Percentiles rank a stretch among this genome's conserved stretches.
phyloP scores from a whole-genome alignment of 306 rosid species.

The Sesbania bispinosa region DNA sequence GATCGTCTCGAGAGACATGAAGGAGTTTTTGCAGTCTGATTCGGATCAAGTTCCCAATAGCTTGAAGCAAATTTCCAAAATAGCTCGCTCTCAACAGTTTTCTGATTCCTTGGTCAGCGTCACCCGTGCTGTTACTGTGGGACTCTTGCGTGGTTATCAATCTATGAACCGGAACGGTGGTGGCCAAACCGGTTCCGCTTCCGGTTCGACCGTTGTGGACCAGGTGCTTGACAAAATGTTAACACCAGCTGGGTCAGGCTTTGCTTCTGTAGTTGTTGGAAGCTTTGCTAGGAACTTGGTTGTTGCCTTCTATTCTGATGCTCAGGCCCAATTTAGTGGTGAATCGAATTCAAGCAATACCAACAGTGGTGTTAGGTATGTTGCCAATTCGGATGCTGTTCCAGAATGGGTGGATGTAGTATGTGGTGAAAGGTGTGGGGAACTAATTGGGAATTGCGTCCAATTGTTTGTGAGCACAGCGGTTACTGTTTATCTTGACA shows the following conservation, averaged over 20 bases:
- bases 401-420: slow-evolving; percentile 52
- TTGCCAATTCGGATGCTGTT: slow-evolving; percentile 20
- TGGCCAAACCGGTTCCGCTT: slow-evolving; percentile 1
- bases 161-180: slow-evolving; percentile 1
- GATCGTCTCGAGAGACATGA: slow-evolving; percentile 58
- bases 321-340: slow-evolving; percentile 19
- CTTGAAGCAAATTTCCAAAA: slow-evolving; percentile 66
- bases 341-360: slow-evolving; percentile 28
- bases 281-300: slow-evolving; percentile 80
- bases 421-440: slow-evolving; percentile 46
- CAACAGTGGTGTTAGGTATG: background rate
- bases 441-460: slow-evolving; percentile 59
- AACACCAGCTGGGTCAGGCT: slow-evolving; percentile 62
- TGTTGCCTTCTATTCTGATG: slow-evolving; percentile 42
- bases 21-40: slow-evolving; percentile 67
- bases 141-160: slow-evolving; percentile 52
- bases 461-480: slow-evolving; percentile 75
- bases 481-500: slow-evolving; percentile 79
- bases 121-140: slow-evolving; percentile 50
- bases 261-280: slow-evolving; percentile 74
- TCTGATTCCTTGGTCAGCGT: slow-evolving; percentile 52
- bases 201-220: slow-evolving; percentile 40
- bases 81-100: slow-evolving; percentile 54
- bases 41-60: slow-evolving; percentile 66
- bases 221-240: slow-evolving; percentile 53